These are phyloP conservation scores for Clarireedia homoeocarpa DNA, from an alignment of 2,329 filamentous ascomycete species.

Conservation along the genomic window DNA sequence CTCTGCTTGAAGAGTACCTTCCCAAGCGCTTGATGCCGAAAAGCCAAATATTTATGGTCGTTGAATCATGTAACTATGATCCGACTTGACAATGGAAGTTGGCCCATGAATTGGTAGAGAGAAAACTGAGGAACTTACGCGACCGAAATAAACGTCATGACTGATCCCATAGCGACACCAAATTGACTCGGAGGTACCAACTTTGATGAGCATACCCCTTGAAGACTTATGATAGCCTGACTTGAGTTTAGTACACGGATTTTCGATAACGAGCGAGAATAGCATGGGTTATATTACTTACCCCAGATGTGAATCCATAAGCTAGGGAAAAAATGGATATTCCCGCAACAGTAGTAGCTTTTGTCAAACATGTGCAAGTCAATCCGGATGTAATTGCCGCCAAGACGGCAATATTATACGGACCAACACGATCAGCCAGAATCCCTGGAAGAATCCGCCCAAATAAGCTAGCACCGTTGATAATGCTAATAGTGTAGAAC, in stretches of 20 bases:
- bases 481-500: conserved; percentile 42
- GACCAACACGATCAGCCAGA: neutral
- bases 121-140: conserved; percentile 10
- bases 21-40: no score
- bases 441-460: neutral
- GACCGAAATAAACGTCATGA: conserved; percentile 18
- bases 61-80: no score
- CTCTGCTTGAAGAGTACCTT: no score
- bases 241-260: neutral
- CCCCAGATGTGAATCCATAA: conserved; percentile 18
- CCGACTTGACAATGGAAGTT: no score
- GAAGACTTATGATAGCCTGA: conserved; percentile 19
- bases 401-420: conserved; percentile 12
- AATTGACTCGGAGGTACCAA: conserved; percentile 16
- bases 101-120: neutral
- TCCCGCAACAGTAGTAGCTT: conserved; percentile 1
- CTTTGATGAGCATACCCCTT: conserved; percentile 18
- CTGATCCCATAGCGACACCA: conserved; percentile 17
- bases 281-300: neutral
- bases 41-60: neutral
- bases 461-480: conserved; percentile 29
- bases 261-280: neutral
- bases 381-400: neutral
- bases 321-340: neutral
- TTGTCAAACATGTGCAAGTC: neutral